Conservation (phyloP, 2,329 filamentous ascomycete genomes). For the Neobulgaria alba region DNA sequence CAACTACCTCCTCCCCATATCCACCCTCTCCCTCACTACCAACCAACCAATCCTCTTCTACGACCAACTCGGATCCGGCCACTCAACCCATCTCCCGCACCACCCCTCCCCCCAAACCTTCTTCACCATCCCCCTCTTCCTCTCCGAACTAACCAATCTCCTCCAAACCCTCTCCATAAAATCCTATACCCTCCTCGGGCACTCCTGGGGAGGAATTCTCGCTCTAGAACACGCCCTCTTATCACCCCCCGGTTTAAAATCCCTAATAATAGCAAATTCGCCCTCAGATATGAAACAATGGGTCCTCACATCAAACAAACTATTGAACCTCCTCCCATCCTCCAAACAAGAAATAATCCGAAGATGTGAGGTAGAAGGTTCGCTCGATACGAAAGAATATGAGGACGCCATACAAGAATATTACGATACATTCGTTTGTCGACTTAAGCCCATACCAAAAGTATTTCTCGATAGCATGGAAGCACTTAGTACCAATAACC, state of each 20-base stretch:
- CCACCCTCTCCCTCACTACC: slow-evolving; percentile 28
- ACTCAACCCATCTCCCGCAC: background rate
- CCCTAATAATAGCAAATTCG: background rate
- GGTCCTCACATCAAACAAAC: slow-evolving; percentile 7
- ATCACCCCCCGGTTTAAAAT: background rate
- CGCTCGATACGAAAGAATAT: slow-evolving; percentile 13
- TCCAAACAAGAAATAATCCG: slow-evolving; percentile 13
- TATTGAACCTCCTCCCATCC: slow-evolving; percentile 9
- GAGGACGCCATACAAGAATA: slow-evolving; percentile 14
- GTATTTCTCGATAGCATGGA: slow-evolving; percentile 15
- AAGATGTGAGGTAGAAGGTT: slow-evolving; percentile 15
- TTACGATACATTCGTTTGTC: slow-evolving; percentile 15
- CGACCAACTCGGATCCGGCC: slow-evolving; percentile 35
- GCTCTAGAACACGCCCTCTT: background rate
- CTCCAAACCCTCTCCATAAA: background rate
- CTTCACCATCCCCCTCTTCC: slow-evolving; percentile 31
- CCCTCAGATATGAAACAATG: background rate
- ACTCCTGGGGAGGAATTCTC: background rate
- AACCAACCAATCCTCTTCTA: background rate
- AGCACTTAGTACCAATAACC: too few species aligned
- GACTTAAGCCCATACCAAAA: slow-evolving; percentile 11
- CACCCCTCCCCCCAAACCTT: background rate
- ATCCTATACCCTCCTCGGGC: background rate
- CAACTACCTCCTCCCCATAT: slow-evolving; percentile 32
- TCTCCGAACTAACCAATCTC: slow-evolving; percentile 38